Evolutionary conservation across 495 filamentous ascomycete genomes (phyloP).

Genomic region (Penicillium tannophilum): DNA sequence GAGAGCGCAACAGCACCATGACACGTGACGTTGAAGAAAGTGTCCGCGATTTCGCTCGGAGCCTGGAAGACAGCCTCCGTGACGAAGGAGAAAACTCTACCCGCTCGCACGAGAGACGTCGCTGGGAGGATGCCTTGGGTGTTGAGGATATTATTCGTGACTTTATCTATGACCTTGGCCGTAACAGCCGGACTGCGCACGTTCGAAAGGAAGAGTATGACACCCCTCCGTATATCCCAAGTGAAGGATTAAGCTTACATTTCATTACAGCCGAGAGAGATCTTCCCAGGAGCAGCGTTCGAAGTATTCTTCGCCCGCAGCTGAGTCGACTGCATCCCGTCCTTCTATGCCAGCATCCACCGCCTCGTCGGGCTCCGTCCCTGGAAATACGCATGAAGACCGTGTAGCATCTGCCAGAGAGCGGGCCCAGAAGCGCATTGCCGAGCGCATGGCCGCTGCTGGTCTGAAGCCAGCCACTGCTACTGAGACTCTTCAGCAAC

Average conservation of each 20-base stretch:
- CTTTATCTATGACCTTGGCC: conserved; percentile 95
- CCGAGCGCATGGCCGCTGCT: conserved; percentile 92
- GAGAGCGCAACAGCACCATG: conserved; percentile 94
- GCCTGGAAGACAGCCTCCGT: conserved; percentile 84
- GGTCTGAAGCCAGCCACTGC: conserved; percentile 75
- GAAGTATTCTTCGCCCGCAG: conserved; percentile 21
- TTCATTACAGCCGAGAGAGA: conserved; percentile 22
- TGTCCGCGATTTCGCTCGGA: conserved; percentile 82
- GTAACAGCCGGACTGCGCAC: conserved; percentile 73
- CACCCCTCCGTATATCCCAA: conserved; percentile 3
- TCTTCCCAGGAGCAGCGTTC: conserved; percentile 29
- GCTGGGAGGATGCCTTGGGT: conserved; percentile 96
- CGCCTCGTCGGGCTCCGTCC: conserved; percentile 44
- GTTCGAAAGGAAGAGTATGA: conserved; percentile 74
- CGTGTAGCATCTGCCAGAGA: conserved; percentile 95
- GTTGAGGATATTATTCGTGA: conserved; percentile 96
- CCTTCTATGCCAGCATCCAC: conserved; percentile 46
- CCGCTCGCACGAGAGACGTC: conserved; percentile 84
- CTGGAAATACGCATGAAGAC: conserved; percentile 86
- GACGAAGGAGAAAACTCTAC: conserved; percentile 70
- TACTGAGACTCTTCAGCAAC: conserved; percentile 77
- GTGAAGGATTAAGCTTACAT: conserved; percentile 19
- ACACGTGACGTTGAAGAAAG: conserved; percentile 96
- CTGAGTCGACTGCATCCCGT: conserved; percentile 32
- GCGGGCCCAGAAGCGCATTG: conserved; percentile 95